phyloP scores from a whole-genome alignment of 176 grass and related monocot genomes.

The Paspalum vaginatum region DNA sequence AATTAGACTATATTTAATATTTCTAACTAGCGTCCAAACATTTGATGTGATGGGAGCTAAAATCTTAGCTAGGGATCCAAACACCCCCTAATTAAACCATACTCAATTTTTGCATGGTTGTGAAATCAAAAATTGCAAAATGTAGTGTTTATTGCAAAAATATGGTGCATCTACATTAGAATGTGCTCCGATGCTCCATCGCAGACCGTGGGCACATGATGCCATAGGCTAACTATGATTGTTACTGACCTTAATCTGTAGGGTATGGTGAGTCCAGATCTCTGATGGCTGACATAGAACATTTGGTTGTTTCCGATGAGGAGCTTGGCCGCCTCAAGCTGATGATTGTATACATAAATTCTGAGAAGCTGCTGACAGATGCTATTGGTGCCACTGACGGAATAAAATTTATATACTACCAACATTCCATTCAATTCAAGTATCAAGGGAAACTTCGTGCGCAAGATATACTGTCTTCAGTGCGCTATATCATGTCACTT shows the following conservation, averaged over 20 bases:
- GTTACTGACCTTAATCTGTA: constrained; percentile 47
- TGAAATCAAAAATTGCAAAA: neutral
- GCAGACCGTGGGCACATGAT: neutral
- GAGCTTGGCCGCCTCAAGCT: constrained; percentile 65
- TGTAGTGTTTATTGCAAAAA: neutral
- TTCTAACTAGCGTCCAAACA: no score
- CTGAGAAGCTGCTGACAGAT: constrained; percentile 74
- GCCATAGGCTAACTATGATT: neutral
- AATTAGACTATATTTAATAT: no score
- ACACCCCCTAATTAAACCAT: constrained; percentile 11
- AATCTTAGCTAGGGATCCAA: no score
- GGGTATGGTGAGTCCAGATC: constrained; percentile 91
- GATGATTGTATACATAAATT: constrained; percentile 83
- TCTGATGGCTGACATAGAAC: constrained; percentile 72
- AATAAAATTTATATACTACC: constrained; percentile 76
- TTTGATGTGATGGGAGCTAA: no score
- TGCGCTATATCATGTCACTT: constrained; percentile 65
- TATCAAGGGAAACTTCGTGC: constrained; percentile 82
- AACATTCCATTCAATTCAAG: constrained; percentile 61
- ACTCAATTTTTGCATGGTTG: neutral
- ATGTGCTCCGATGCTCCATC: neutral
- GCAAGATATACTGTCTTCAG: constrained; percentile 63
- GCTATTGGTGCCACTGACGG: constrained; percentile 67
- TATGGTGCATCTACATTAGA: neutral
- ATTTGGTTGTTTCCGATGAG: constrained; percentile 42